Base-by-base conservation (phyloP, 305 asterid genomes). In the Solanum aculeatissimum region DNA sequence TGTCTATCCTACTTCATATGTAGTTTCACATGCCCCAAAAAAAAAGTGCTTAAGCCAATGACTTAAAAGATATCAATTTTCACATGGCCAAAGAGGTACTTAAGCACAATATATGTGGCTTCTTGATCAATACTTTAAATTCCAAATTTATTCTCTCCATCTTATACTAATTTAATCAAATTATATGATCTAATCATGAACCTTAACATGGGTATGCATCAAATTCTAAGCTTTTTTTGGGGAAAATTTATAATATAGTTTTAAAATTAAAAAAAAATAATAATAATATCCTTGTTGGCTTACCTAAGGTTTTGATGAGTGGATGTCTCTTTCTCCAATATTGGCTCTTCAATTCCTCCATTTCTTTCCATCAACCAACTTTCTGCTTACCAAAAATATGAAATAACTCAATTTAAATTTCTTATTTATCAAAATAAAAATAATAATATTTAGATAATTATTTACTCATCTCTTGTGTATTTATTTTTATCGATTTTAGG, bases 311-410 rank as follows among this genome's bases (percentile, higher is more conserved):
- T 86, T 82, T 29, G 85, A 65, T 82, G 83, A 74, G 83, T 71
- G 1, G 88, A 79, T 43, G 85, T 58, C 3, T 69, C 84, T 66
- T 85, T 88, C 38, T 85, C 86, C 68, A 90, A 87, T 85, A 90
- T 85, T 53, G 92, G 88, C 88, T 89, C 89, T 88, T 86, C 89
- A 80, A 86, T 88, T 82, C 86, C 87, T 47, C 84, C 84, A 43
- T 84, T 88, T 69, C 86, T 85, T 86, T 89, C 92, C 88, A 88
- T 91, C 86, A 92, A 81, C 93, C 94, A 91, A 27, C 92, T 87
- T 11, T 92, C 93, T 93, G 89, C 81, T 84, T 57, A 53, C 74
- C 82, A 51, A 4, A 47, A 3, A 63, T 75, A 75, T 7, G 14
- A 72, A 43, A 72, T 71, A 6, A 60, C 4, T 13, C 57, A 15